Percentiles rank a stretch among this genome's conserved stretches.
Evolutionary conservation across 225 moss, liverwort and hornwort species (phyloP).

Genomic region (Asterella californica): DNA sequence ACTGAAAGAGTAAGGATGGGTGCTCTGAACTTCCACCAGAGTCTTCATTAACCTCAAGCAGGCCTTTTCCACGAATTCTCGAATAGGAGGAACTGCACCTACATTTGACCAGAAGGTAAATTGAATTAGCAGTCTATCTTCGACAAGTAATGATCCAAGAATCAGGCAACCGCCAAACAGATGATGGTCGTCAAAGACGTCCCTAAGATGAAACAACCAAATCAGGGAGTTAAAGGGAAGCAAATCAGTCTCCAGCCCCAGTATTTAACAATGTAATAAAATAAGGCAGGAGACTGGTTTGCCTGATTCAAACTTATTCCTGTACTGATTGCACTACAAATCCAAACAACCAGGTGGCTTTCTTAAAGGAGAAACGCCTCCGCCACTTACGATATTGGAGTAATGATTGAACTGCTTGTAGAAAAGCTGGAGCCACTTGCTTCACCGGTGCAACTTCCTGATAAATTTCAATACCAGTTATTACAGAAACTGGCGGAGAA

Average conservation of each 20-base stretch:
- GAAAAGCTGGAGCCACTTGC: conserved; percentile 85
- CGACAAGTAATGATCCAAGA: neutral
- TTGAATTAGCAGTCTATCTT: too few relatives aligned
- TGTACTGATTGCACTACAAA: neutral
- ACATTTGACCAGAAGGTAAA: conserved; percentile 10
- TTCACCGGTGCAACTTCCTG: conserved; percentile 98
- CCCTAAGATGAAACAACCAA: neutral
- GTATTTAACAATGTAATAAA: too few relatives aligned
- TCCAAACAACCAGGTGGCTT: neutral
- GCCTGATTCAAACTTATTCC: neutral
- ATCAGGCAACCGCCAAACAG: neutral
- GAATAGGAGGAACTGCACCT: conserved; percentile 71
- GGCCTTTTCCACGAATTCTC: conserved; percentile 81
- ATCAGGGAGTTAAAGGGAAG: too few relatives aligned
- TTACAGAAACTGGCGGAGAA: neutral
- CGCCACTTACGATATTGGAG: conserved; percentile 83
- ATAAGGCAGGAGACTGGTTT: too few relatives aligned
- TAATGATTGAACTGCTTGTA: conserved; percentile 82
- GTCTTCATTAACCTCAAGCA: conserved; percentile 99
- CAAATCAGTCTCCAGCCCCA: too few relatives aligned
- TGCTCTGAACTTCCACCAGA: conserved; percentile 86
- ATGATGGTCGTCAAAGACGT: neutral
- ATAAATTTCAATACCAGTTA: neutral
- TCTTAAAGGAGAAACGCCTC: neutral
- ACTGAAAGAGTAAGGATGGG: conserved; percentile 98